phyloP scores from a whole-genome alignment of 805 yeast species.

The Myxozyma geophila region DNA sequence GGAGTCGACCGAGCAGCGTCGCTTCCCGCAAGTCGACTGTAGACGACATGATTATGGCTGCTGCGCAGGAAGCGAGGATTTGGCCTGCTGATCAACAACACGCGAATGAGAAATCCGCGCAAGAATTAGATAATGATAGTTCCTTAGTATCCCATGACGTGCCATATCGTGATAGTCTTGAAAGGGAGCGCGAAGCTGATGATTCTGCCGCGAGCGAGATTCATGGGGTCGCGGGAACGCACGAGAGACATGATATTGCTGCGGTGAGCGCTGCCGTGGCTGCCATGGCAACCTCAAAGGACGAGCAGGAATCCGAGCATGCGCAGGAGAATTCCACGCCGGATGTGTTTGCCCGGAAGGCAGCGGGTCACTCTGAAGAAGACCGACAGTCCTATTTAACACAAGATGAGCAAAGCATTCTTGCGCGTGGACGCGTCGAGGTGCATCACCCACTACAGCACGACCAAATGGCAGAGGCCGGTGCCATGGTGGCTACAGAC shows the following conservation, averaged over 20 bases:
- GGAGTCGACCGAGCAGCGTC: background rate
- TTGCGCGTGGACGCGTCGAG: constrained; percentile 32
- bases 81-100: background rate
- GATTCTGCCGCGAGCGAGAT: constrained; percentile 3
- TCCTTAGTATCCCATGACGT: constrained; percentile 17
- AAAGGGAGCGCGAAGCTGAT: background rate
- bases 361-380: background rate
- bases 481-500: constrained; percentile 12
- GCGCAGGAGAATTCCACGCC: background rate
- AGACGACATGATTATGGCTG: constrained; percentile 3
- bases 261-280: constrained; percentile 13
- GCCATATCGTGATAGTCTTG: constrained; percentile 15
- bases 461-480: constrained; percentile 33
- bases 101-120: background rate
- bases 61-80: constrained; percentile 1
- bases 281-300: background rate
- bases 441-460: constrained; percentile 32
- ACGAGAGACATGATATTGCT: background rate
- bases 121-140: background rate
- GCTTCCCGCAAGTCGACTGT: background rate
- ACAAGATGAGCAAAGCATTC: constrained; percentile 22
- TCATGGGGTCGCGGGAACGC: constrained; percentile 5
- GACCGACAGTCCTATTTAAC: background rate
- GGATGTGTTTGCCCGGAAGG: background rate
- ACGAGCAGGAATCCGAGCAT: background rate